phyloP scores from a whole-genome alignment of 2,329 filamentous ascomycete species.

The Rhinocladiella mackenziei region DNA sequence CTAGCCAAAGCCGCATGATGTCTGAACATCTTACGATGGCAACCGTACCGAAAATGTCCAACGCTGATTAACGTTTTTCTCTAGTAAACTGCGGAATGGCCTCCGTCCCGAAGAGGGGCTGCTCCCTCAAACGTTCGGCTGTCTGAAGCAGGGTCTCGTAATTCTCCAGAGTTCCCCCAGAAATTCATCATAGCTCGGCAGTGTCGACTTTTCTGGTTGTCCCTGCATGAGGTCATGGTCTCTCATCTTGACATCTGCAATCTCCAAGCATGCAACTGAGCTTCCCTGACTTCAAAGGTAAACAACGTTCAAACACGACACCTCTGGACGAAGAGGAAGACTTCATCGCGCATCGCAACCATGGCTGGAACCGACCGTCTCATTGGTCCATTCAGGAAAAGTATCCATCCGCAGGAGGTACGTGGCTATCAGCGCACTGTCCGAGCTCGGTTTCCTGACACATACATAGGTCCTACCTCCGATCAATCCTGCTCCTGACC shows the following conservation, averaged over 20 bases:
- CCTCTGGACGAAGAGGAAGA: conserved; percentile 1
- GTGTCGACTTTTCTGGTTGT: conserved; percentile 2
- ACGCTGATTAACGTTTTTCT: too few species aligned
- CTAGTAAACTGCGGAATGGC: too few species aligned
- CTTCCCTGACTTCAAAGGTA: too few species aligned
- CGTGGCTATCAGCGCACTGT: neutral
- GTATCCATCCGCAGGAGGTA: conserved; percentile 3
- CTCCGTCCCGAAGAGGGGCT: too few species aligned
- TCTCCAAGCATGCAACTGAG: too few species aligned
- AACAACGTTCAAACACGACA: neutral
- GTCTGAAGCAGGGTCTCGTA: neutral
- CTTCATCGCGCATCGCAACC: neutral
- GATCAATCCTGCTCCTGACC: conserved; percentile 3
- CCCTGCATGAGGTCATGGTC: neutral
- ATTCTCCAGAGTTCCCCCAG: conserved; percentile 1
- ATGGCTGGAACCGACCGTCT: conserved; percentile 1
- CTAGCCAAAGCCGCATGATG: too few species aligned
- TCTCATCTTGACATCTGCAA: neutral
- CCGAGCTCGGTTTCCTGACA: conserved; percentile 1
- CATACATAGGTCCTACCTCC: neutral
- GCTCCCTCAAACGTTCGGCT: too few species aligned
- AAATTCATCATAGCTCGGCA: neutral
- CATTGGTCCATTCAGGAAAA: conserved; percentile 5
- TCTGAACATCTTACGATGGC: too few species aligned
- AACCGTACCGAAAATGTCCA: too few species aligned